Base-by-base conservation (phyloP, 805 yeast species). In the Yarrowia yakushimensis region DNA sequence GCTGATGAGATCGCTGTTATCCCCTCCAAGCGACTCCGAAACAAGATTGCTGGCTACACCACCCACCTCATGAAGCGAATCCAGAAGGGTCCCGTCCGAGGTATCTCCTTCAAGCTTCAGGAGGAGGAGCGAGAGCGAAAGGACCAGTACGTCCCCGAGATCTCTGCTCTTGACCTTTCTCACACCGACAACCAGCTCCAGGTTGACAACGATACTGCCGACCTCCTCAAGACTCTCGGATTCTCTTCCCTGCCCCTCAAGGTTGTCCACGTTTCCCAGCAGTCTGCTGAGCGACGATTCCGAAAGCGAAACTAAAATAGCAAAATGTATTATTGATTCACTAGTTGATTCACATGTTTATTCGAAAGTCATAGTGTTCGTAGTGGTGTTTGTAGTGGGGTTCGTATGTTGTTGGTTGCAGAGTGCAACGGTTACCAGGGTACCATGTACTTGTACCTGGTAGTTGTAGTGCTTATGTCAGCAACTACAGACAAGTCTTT, bases 61-160 rank as follows among this genome's bases (percentile, higher is more conserved):
- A 94, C 99, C 78, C 99, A 94, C 83, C 87, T 94, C 82, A 96
- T 94, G 99, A 94, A 90, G 87, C 92, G 99, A 86, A 94, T 94
- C 79, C 98, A 96, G 84, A 94, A 93, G 87, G 99, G 99, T 80
- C 99, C 99, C 85, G 99, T 94, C 76, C 92, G 98, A 87, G 99
- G 99, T 85, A 96, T 94, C 75, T 94, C 99, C 75, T 94, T 94
- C 97, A 96, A 96, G 83, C 90, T 94, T 78, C 99, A 94, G 87
- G 99, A 94, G 85, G 99, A 94, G 85, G 99, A 94, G 88, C 93
- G 99, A 87, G 99, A 94, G 86, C 90, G 99, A 85, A 94, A 96
- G 85, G 98, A 94, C 83, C 99, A 94, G 85, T 94, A 92, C 83
- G 99, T 96, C 77, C 99, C 99, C 83, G 98, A 92, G 81, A 96